A percentile compares a stretch with the other conserved stretches of the same genome.
Conservation (phyloP, 2,329 filamentous ascomycete species). For the Sarocladium strictum region DNA sequence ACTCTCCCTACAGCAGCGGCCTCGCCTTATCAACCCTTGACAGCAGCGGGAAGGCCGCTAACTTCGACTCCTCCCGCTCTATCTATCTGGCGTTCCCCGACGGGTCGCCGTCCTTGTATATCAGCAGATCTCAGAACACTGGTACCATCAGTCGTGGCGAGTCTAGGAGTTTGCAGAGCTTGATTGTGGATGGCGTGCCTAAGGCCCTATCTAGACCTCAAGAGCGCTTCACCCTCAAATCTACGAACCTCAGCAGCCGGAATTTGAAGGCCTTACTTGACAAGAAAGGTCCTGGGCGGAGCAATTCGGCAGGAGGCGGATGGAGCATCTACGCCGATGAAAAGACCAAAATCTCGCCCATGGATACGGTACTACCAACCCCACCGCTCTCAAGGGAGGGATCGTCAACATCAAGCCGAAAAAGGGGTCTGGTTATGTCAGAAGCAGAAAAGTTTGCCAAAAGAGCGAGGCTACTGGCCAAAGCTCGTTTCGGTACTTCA, state of each 20-base stretch:
- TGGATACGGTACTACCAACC: constrained; percentile 45
- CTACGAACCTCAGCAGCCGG: constrained; percentile 63
- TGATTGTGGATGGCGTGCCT: constrained; percentile 74
- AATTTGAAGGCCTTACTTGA: constrained; percentile 66
- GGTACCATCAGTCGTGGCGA: constrained; percentile 41
- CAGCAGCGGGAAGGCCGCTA: constrained; percentile 29
- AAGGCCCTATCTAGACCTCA: constrained; percentile 74
- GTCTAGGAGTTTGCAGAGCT: constrained; percentile 57
- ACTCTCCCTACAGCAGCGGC: constrained; percentile 70
- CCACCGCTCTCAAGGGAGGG: constrained; percentile 35
- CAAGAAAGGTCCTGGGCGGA: constrained; percentile 62
- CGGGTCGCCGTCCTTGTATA: constrained; percentile 69
- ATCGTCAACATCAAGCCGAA: constrained; percentile 22
- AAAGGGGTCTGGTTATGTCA: constrained; percentile 23
- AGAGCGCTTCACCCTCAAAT: constrained; percentile 62
- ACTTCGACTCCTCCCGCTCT: constrained; percentile 61
- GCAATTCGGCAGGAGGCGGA: constrained; percentile 67
- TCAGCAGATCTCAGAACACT: constrained; percentile 44
- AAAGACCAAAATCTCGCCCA: constrained; percentile 44
- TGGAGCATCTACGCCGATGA: constrained; percentile 75
- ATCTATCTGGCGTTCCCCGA: constrained; percentile 81
- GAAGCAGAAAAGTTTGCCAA: constrained; percentile 36
- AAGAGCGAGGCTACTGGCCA: constrained; percentile 54
- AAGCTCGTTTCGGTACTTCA: constrained; percentile 64
- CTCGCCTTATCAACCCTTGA: constrained; percentile 35